These are phyloP conservation scores for Monosporascus cannonballus DNA, from an alignment of 2,329 filamentous ascomycete species.

Conservation along the genomic window DNA sequence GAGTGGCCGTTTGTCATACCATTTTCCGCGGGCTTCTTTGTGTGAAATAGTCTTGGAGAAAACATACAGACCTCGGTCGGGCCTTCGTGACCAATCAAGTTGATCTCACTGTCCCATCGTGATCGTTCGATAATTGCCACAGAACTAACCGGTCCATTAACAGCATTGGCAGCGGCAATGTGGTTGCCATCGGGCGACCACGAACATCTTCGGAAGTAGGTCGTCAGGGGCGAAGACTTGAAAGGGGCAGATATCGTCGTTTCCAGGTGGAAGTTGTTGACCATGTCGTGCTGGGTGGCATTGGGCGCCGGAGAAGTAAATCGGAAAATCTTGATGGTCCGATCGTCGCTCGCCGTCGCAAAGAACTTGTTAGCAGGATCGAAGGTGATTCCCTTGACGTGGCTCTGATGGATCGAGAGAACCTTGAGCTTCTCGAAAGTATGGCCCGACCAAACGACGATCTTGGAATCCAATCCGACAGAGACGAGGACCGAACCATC, in stretches of 20 bases:
- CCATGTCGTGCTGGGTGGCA: conserved; percentile 88
- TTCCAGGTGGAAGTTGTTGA: conserved; percentile 93
- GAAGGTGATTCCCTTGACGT: conserved; percentile 98
- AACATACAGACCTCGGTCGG: conserved; percentile 97
- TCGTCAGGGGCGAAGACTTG: conserved; percentile 84
- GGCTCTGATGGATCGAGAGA: conserved; percentile 85
- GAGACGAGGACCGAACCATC: conserved; percentile 95
- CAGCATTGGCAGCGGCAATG: conserved; percentile 93
- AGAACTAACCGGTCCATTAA: conserved; percentile 94
- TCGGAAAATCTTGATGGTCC: conserved; percentile 92
- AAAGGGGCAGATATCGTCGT: conserved; percentile 87
- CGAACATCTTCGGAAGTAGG: conserved; percentile 92
- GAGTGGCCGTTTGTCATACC: conserved; percentile 42
- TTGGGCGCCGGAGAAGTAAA: conserved; percentile 90
- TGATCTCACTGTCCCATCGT: conserved; percentile 93
- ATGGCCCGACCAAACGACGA: conserved; percentile 96
- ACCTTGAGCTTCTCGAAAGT: conserved; percentile 98
- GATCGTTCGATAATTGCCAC: conserved; percentile 93
- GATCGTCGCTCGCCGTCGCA: conserved; percentile 93
- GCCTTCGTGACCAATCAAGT: conserved; percentile 92
- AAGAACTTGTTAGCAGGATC: conserved; percentile 99
- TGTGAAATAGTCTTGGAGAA: conserved; percentile 82
- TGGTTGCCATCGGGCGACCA: conserved; percentile 98
- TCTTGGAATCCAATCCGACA: conserved; percentile 93
- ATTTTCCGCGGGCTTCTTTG: conserved; percentile 55